Base-by-base conservation (phyloP, 129 eudicot species). In the Tagetes erecta region DNA sequence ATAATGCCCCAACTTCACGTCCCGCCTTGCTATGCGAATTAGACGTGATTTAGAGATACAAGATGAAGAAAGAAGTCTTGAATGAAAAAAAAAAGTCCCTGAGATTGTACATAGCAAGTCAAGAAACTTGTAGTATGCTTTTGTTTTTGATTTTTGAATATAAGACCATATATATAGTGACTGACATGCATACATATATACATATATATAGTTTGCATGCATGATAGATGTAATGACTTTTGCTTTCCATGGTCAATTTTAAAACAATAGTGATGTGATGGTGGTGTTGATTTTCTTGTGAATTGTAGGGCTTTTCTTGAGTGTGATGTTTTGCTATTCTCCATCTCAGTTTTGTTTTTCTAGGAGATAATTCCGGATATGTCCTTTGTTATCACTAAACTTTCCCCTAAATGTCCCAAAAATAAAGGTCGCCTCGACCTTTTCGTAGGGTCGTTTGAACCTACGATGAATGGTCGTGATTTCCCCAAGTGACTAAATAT, bases 1-100 rank as follows among this genome's bases (percentile, higher is more conserved):
- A 20, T 20, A 20, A 66, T 86, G 88, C 30, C 70, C 71, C 80
- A 67, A 55, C 70, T 83, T 6, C 27, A 20, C 27, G 27, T 20
- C 27, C 27, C 27, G 27, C 27, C 34, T 76, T 44, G 69, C 84
- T 5, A 39, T 47, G 66, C 11, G 3, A 20, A 46, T 0, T 63
- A 27, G 27, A 20, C 39, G 5, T 5, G 9, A 34, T 53, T n/a
- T 3, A 1, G 14, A 70, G 33, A 68, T 33, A 2, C 50, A 14
- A 64, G 10, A 62, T 62, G 41, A 31, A 10, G 73, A 64, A 13
- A 34, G n/a, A 37, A 4, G 47, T 64, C 13, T 64, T 64, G 49
- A 64, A 38, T 64, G 69, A 64, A 64, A n/a, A 39, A 39, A 13
- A 64, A 64, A 38, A 11, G 69, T 41, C 12, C 14, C 49, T 52